Conservation (phyloP, 2,329 filamentous ascomycete genomes). For the Spiromastix sp. region DNA sequence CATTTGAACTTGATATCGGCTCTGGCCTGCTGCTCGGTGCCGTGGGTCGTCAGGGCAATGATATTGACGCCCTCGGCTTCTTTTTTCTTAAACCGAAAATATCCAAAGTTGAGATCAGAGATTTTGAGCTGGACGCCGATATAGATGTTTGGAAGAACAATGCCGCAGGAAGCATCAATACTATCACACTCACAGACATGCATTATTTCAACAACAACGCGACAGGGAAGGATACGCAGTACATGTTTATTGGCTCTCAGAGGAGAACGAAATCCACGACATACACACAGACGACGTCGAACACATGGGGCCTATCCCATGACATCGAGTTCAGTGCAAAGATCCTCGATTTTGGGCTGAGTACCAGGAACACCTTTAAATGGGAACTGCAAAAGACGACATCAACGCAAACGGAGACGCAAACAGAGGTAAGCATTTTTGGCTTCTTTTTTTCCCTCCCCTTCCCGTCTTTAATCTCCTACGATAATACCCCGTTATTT, state of each 20-base stretch:
- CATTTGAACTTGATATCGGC: not conserved
- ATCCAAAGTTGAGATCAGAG: not conserved
- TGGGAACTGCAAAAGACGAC: not conserved
- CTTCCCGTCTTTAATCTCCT: too few relatives aligned
- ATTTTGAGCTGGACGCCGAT: not conserved
- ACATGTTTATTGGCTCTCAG: not conserved
- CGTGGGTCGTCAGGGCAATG: not conserved
- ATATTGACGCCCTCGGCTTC: not conserved
- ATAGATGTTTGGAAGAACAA: not conserved
- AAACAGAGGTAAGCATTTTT: too few relatives aligned
- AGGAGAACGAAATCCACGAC: not conserved
- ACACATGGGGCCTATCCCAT: not conserved
- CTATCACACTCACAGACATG: not conserved
- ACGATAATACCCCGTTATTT: too few relatives aligned
- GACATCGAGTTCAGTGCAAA: not conserved
- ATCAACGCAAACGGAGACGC: not conserved
- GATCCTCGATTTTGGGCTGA: not conserved
- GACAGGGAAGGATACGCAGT: not conserved
- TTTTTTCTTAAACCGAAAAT: not conserved
- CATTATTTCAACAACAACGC: not conserved
- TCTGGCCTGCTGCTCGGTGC: not conserved
- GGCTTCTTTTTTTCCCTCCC: too few relatives aligned
- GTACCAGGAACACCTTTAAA: not conserved
- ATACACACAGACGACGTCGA: not conserved
- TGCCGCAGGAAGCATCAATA: not conserved